Conservation (phyloP, 345 rosid species). For the Populus euphratica region DNA sequence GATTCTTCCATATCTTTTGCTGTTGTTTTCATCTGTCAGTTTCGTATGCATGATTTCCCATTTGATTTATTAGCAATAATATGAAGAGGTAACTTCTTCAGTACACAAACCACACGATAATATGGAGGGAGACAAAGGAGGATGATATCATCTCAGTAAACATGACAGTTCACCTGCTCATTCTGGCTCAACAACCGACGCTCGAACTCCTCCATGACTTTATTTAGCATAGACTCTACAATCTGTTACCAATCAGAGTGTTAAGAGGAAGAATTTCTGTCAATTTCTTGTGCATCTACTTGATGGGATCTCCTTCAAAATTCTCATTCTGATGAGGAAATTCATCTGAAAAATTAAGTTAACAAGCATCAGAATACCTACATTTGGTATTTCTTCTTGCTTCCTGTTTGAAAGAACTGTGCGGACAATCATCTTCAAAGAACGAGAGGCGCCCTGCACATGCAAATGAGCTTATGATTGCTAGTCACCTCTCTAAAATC, state of each 20-base stretch:
- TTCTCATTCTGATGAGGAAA: background rate
- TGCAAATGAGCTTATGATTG: background rate
- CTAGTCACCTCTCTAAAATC: background rate
- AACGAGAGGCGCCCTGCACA: constrained; percentile 19
- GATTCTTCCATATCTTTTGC: constrained; percentile 31
- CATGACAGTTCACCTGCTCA: constrained; percentile 19
- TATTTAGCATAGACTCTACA: constrained; percentile 31
- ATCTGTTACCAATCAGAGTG: constrained; percentile 14
- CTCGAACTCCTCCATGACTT: constrained; percentile 30
- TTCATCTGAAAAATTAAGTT: background rate
- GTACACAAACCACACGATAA: background rate
- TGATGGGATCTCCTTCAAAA: background rate
- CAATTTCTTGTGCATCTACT: background rate
- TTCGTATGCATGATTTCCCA: background rate
- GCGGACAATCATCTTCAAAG: constrained; percentile 25
- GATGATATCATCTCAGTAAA: background rate
- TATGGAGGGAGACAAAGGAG: background rate
- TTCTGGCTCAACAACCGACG: constrained; percentile 16
- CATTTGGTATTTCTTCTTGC: constrained; percentile 32
- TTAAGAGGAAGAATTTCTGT: background rate
- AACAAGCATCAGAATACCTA: constrained; percentile 9
- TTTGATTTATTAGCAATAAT: background rate
- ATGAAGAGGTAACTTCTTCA: background rate
- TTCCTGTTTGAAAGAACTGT: constrained; percentile 25
- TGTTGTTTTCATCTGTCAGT: constrained; percentile 45